Percentiles rank a stretch among this genome's conserved stretches.
Evolutionary conservation across 2,329 filamentous ascomycete genomes (phyloP).

Genomic region (Xylariaceae sp.): DNA sequence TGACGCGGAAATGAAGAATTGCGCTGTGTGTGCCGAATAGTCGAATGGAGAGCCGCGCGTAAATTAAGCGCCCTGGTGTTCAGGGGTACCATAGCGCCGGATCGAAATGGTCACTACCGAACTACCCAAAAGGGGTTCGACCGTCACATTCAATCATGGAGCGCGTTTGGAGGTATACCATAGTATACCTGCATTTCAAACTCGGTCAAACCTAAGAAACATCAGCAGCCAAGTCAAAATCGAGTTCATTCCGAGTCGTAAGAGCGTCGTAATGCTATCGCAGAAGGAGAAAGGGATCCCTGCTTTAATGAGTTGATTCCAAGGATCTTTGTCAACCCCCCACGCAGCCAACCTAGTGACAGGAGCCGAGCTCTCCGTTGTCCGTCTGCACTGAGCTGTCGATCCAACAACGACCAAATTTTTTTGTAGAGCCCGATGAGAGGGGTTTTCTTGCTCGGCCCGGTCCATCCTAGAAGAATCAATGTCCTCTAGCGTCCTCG

Average conservation of each 20-base stretch:
- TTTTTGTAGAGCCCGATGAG: background rate
- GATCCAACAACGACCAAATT: conserved; percentile 1
- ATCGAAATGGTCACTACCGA: background rate
- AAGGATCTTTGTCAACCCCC: background rate
- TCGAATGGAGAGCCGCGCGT: background rate
- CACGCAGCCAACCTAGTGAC: conserved; percentile 2
- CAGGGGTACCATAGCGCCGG: background rate
- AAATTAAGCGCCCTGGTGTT: background rate
- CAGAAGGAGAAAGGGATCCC: background rate
- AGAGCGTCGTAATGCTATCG: conserved; percentile 2
- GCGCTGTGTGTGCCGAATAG: background rate
- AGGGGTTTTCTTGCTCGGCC: background rate
- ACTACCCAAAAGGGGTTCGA: background rate
- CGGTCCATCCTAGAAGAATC: background rate
- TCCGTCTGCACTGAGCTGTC: background rate
- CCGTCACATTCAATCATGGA: background rate
- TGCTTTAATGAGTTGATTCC: background rate
- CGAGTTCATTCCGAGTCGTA: background rate
- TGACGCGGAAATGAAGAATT: background rate
- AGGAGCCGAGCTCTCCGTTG: background rate
- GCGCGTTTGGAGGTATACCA: background rate
- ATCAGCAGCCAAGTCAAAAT: background rate
- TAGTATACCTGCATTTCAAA: too few relatives aligned
- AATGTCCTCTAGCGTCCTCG: background rate
- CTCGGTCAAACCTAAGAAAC: background rate